These are phyloP conservation scores for Podaxis sp. DNA, from an alignment of 768 basidiomycete species.

Conservation along the genomic window DNA sequence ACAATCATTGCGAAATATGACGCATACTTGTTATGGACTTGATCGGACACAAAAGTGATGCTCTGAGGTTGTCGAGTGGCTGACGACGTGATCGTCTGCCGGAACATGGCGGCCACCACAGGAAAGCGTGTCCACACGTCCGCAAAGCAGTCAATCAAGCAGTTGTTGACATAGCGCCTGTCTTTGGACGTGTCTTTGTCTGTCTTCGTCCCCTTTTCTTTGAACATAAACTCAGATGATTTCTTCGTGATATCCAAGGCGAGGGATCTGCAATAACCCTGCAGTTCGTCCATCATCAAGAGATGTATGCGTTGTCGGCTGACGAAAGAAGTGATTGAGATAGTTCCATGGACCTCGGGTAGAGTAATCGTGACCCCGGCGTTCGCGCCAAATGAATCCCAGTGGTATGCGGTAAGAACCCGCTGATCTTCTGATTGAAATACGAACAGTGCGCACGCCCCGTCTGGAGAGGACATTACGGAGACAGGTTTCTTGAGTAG, in stretches of 20 bases:
- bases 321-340: conserved; percentile 44
- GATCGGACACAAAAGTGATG: conserved; percentile 43
- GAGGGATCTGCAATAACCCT: conserved; percentile 36
- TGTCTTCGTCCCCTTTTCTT: conserved; percentile 32
- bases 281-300: conserved; percentile 34
- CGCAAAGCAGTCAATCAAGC: conserved; percentile 51
- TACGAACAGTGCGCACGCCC: conserved; percentile 46
- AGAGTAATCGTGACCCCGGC: conserved; percentile 40
- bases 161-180: conserved; percentile 37
- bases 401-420: conserved; percentile 39
- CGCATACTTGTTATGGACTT: conserved; percentile 25
- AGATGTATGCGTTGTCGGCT: conserved; percentile 41
- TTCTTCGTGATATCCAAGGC: conserved; percentile 53
- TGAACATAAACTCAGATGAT: conserved; percentile 55
- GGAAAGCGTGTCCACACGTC: conserved; percentile 65
- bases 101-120: conserved; percentile 49
- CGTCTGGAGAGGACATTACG: conserved; percentile 50
- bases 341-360: conserved; percentile 21
- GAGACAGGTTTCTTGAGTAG: conserved; percentile 30
- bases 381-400: conserved; percentile 53
- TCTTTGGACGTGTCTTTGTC: conserved; percentile 18
- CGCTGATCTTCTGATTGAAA: conserved; percentile 19
- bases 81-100: conserved; percentile 35
- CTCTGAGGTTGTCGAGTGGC: conserved; percentile 28
- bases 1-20: conserved; percentile 47